Conservation (phyloP, 2,329 filamentous ascomycete species). For the Fusarium chlamydosporum region DNA sequence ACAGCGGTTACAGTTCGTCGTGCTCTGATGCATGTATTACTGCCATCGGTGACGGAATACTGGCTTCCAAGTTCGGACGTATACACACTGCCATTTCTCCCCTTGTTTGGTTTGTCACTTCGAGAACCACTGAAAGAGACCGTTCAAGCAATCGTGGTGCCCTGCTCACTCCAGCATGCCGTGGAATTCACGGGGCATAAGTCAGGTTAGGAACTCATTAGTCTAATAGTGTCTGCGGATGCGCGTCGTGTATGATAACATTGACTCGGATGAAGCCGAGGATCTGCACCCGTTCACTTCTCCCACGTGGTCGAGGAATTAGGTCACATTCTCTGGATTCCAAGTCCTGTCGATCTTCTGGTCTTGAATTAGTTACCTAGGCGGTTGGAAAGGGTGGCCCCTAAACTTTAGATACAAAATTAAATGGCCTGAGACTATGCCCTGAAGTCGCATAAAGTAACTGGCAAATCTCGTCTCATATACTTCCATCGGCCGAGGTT, state of each 20-base stretch:
- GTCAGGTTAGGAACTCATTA: not conserved
- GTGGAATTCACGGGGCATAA: not conserved
- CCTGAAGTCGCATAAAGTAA: too few species aligned
- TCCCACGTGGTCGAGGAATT: conserved; percentile 35
- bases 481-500: too few species aligned
- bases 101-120: not conserved
- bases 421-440: too few species aligned
- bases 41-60: too few species aligned
- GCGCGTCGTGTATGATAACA: conserved; percentile 27
- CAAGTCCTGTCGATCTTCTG: not conserved
- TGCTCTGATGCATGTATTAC: too few species aligned
- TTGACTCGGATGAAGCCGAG: conserved; percentile 27
- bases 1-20: too few species aligned
- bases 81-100: not conserved
- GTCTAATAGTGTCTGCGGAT: conserved; percentile 1
- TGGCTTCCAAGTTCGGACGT: too few species aligned
- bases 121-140: not conserved
- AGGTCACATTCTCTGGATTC: not conserved
- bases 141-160: not conserved
- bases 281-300: conserved; percentile 39
- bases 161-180: not conserved
- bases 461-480: too few species aligned
- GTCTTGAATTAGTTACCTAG: not conserved
- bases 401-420: too few species aligned
- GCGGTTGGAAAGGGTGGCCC: too few species aligned